Evolutionary conservation across 176 grass and related monocot species (phyloP), one percentile per base, ranked within the genome.

Genomic region (Oryza brachyantha): DNA sequence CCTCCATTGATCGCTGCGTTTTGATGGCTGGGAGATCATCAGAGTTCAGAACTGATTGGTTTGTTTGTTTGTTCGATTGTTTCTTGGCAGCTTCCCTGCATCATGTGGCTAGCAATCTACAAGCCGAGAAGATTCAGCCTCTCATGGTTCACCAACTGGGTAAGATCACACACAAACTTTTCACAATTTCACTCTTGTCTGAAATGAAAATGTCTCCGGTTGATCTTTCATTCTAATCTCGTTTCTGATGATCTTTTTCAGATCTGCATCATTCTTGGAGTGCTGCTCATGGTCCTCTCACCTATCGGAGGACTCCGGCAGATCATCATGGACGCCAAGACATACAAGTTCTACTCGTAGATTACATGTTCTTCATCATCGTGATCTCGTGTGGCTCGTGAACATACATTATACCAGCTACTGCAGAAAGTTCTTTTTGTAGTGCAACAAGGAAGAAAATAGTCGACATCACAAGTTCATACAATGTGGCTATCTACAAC

Each of bases 41-140:
- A 10, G 14, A 52, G 19, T 5, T 27, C 24, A 7, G 19, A 29
- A 11, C 46, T 52, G 52, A 57, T 24, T 57, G 2, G 10, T 22
- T 24, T 57, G 1, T 57, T 24, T 57, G 0, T 57, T 9, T 77
- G 9, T 77, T 75, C n/a, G n/a, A n/a, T n/a, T n/a, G n/a, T n/a
- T n/a, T n/a, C 60, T n/a, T 83, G 39, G 22, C 79, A 97, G 94
- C 91, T 97, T 57, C 94, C 94, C 5, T 97, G 94, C 70, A 62
- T 93, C 60, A 93, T 97, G 86, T 97, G 94, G 94, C 86, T 97
- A 10, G 79, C 78, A 35, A 91, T 97, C 74, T 91, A 89, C 88
- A 97, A 93, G 70, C 93, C 93, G 3, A 97, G 10, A 75, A 79
- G 77, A 73, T 93, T 78, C 75, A 86, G 94, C 38, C 75, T 97